Evolutionary conservation across 1,139 yeast species (phyloP), one percentile per base, ranked within the genome.

Genomic region (Yamadazyma siamensis): DNA sequence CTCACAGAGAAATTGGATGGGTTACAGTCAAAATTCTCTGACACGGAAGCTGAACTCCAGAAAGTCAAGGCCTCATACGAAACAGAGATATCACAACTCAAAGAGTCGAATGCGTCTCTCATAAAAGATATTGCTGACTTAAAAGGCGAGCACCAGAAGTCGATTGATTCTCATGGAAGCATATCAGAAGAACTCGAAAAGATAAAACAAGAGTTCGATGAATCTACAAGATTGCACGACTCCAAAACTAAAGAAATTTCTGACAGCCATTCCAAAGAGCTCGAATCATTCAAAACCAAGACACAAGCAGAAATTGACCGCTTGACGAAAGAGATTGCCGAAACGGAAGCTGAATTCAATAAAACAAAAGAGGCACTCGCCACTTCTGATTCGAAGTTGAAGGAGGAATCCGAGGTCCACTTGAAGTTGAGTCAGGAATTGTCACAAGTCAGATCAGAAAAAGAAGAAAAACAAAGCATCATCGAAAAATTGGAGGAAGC

Each of bases 351-450:
- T 3, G 36, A 39, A 23, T 18, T 43, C 5, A 14, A 25, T 2
- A 29, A 15, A 4, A 29, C 38, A 11, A 32, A 39, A 21, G 27
- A 27, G 10, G 53, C 51, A 18, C 37, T 63, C 3, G 52, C 22
- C 14, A 10, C 18, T n/a, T 21, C 15, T 9, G 8, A 20, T 13
- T 10, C 20, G 4, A 21, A 21, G 8, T 27, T 27, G 20, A 21
- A 21, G 11, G 20, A n/a, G 2, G 4, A 35, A 41, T 8, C 30
- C 34, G 3, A 47, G 40, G 13, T 39, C 43, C 5, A 20, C 29
- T 4, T 41, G 23, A 21, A 10, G 23, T 6, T 20, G 7, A 11
- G n/a, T 13, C 16, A 26, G 10, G 23, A 20, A 23, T 4, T 30
- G 12, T 10, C 15, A 23, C 11, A 20, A 15, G 12, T 15, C 15